Base-by-base conservation (phyloP, 495 filamentous ascomycete genomes). In the Lepraria neglecta region DNA sequence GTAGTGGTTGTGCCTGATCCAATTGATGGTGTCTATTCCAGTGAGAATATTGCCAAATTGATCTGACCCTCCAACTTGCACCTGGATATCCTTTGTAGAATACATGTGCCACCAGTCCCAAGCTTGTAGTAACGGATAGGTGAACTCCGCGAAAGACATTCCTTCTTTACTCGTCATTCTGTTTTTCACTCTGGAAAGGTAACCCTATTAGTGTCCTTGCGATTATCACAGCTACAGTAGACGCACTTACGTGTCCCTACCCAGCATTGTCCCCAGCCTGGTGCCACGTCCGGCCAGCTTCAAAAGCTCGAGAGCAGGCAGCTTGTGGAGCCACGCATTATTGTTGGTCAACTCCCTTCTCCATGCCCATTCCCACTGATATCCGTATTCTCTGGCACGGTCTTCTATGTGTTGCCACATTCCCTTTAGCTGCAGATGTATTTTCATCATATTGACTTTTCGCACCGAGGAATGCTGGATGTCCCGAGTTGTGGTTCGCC, bases 21-120 rank as follows among this genome's bases (percentile, higher is more conserved):
- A 73, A 68, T 90, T 90, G 64, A 97, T 76, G 3, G 87, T 82
- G 44, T 96, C 89, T 70, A 96, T 87, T 27, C 94, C 94, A 45
- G 92, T 85, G 6, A 95, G 78, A 63, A 99, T 97, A 70, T 99
- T 99, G 62, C 94, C 94, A 72, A 84, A 99, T 72, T 99, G 94
- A 71, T 99, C 94, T 31, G 90, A 87, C 47, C 94, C 94, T 56
- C 94, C 94, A 46, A 99, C 91, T 72, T 98, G 89, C 65, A 94
- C 80, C 66, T 88, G 86, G 10, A 88, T 77, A 42, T 79, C 81
- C 30, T 81, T 78, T 3, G 70, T 76, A 27, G 75, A 69, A 68
- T 87, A 91, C 73, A 97, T 77, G 58, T 84, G 72, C 87, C 88
- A 97, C 86, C 91, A 99, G 72, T 99, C 94, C 85, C 91, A 97